Evolutionary conservation across 495 filamentous ascomycete species (phyloP).

Genomic region (Penicillium parvum): DNA sequence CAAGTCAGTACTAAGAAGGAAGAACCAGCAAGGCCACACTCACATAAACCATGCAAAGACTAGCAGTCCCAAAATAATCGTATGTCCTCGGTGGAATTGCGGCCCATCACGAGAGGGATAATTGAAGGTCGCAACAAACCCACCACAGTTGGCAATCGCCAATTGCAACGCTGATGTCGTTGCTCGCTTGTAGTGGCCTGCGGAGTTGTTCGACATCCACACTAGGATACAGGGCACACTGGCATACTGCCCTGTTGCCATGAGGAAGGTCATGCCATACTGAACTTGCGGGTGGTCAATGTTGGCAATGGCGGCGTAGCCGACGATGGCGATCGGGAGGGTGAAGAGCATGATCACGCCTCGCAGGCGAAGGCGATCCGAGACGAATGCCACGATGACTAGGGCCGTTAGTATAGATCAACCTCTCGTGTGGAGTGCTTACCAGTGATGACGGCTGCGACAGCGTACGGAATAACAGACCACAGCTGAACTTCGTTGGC

Average conservation of each 20-base stretch:
- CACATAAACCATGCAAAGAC: conserved; percentile 62
- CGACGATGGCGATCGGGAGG: conserved; percentile 45
- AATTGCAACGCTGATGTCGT: conserved; percentile 53
- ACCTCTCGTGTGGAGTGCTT: conserved; percentile 47
- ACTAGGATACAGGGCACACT: conserved; percentile 48
- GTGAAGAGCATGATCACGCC: conserved; percentile 47
- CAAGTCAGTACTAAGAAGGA: neutral
- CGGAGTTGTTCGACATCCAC: conserved; percentile 57
- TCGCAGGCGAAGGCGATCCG: conserved; percentile 41
- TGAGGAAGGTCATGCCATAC: conserved; percentile 54
- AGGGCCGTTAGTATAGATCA: neutral
- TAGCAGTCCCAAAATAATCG: conserved; percentile 52
- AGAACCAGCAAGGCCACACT: conserved; percentile 22
- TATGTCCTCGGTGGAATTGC: conserved; percentile 51
- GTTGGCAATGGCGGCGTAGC: conserved; percentile 48
- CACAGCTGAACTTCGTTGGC: conserved; percentile 73
- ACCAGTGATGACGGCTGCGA: conserved; percentile 70
- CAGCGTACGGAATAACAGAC: conserved; percentile 82
- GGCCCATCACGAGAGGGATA: conserved; percentile 52
- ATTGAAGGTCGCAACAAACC: conserved; percentile 57
- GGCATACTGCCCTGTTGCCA: conserved; percentile 48
- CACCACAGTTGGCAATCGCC: conserved; percentile 52
- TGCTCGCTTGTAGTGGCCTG: conserved; percentile 59
- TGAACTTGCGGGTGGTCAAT: conserved; percentile 34
- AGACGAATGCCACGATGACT: conserved; percentile 44